Conservation (phyloP, 169 alveolate species). For the Cryptosporidium xiaoi region DNA sequence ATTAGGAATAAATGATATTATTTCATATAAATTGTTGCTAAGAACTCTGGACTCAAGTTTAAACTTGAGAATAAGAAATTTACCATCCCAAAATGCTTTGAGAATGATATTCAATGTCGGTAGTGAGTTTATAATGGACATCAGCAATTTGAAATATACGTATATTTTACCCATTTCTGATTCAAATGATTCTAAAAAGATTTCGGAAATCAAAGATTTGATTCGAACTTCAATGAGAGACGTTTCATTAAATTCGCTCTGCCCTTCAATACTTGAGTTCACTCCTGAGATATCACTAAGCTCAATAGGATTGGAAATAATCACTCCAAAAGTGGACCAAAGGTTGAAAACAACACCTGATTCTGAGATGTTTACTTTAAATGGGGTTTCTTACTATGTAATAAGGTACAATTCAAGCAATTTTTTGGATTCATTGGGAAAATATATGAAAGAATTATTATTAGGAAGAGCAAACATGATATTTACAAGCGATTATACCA, state of each 20-base stretch:
- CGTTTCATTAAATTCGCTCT: background rate
- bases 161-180: constrained; percentile 5
- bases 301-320: constrained; percentile 4
- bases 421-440: background rate
- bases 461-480: constrained; percentile 23
- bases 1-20: constrained; percentile 5
- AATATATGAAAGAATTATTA: background rate
- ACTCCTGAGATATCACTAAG: constrained; percentile 1
- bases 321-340: background rate
- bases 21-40: constrained; percentile 13
- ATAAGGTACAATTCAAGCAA: constrained; percentile 3
- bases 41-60: background rate
- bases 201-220: background rate
- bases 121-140: background rate
- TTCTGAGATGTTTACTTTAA: constrained; percentile 2
- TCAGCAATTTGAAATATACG: background rate
- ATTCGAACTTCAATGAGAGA: background rate
- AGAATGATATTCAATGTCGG: constrained; percentile 17
- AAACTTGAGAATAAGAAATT: constrained; percentile 35
- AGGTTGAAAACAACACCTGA: background rate
- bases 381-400: constrained; percentile 10
- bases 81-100: constrained; percentile 62
- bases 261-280: constrained; percentile 1
- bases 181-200: background rate
- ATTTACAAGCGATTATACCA: background rate